A percentile compares a stretch with the other conserved stretches of the same genome.
Conservation (phyloP, 2,329 filamentous ascomycete species). For the Xylariaceae sp. region DNA sequence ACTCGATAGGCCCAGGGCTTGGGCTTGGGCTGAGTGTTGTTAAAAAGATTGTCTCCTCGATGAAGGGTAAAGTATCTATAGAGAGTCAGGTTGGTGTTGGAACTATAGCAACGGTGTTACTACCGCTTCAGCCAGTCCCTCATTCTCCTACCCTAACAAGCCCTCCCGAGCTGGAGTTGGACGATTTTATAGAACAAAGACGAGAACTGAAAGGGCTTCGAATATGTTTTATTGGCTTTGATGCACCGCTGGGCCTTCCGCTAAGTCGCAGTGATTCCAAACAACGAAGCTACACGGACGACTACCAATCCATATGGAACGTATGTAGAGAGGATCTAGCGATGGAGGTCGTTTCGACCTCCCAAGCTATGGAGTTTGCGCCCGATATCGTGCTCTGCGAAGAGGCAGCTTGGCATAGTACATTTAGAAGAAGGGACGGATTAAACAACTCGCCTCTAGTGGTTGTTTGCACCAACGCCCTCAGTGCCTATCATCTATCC, state of each 20-base stretch:
- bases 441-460: constrained; percentile 35
- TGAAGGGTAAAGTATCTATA: constrained; percentile 28
- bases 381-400: constrained; percentile 37
- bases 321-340: constrained; percentile 16
- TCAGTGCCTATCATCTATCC: constrained; percentile 37
- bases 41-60: constrained; percentile 52
- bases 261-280: background rate
- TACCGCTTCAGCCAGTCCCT: constrained; percentile 40
- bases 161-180: background rate
- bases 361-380: constrained; percentile 7
- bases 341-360: constrained; percentile 17
- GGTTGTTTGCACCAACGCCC: constrained; percentile 43
- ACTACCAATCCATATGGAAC: constrained; percentile 21
- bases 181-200: constrained; percentile 17
- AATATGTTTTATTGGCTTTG: constrained; percentile 20
- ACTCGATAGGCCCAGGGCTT: constrained; percentile 63
- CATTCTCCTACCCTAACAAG: constrained; percentile 29
- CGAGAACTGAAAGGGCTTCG: constrained; percentile 19
- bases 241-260: constrained; percentile 11
- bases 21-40: constrained; percentile 72
- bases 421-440: constrained; percentile 2
- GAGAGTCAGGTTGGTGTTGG: constrained; percentile 29
- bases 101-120: constrained; percentile 35
- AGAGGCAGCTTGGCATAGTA: constrained; percentile 24
- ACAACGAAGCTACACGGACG: background rate